Percentiles rank a stretch among this genome's conserved stretches.
These are phyloP conservation scores for Phytophthora capsici DNA, from an alignment of 352 stramenopile genomes.

Conservation along the genomic window DNA sequence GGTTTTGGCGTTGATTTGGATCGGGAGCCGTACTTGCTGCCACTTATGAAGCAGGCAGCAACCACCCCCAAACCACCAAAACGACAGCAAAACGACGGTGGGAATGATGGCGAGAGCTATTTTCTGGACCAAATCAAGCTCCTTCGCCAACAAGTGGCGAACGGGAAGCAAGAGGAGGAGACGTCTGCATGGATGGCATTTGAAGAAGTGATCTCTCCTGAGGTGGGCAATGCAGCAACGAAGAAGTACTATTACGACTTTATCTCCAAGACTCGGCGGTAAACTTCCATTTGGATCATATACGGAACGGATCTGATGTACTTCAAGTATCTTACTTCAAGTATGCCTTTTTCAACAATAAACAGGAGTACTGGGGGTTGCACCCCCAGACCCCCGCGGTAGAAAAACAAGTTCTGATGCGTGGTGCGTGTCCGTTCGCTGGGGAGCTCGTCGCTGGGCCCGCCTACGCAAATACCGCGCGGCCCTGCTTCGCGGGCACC, in stretches of 20 bases:
- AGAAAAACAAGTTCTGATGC: too few relatives aligned
- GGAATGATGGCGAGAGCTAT: slow-evolving; percentile 43
- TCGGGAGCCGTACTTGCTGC: slow-evolving; percentile 55
- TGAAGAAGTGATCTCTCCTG: slow-evolving; percentile 25
- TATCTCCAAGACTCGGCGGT: slow-evolving; percentile 32
- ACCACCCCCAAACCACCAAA: slow-evolving; percentile 53
- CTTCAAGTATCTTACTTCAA: too few relatives aligned
- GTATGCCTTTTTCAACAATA: too few relatives aligned
- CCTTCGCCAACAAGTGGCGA: slow-evolving; percentile 32
- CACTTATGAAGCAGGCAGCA: slow-evolving; percentile 56
- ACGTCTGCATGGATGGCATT: slow-evolving; percentile 60
- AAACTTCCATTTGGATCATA: too few relatives aligned
- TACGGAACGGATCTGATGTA: too few relatives aligned
- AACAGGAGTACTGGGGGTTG: too few relatives aligned
- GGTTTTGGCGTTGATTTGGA: slow-evolving; percentile 53
- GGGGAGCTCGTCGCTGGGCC: too few relatives aligned
- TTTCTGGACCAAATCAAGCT: slow-evolving; percentile 59
- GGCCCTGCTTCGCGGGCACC: too few relatives aligned
- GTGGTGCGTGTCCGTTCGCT: too few relatives aligned
- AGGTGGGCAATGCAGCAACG: slow-evolving; percentile 8
- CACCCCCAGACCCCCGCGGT: too few relatives aligned
- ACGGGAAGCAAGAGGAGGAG: slow-evolving; percentile 8
- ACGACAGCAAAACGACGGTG: slow-evolving; percentile 19
- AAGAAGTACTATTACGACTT: slow-evolving; percentile 70
- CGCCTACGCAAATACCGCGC: too few relatives aligned